Evolutionary conservation across 164 flowering plant genomes (phyloP).

Genomic region (Cinnamomum micranthum): DNA sequence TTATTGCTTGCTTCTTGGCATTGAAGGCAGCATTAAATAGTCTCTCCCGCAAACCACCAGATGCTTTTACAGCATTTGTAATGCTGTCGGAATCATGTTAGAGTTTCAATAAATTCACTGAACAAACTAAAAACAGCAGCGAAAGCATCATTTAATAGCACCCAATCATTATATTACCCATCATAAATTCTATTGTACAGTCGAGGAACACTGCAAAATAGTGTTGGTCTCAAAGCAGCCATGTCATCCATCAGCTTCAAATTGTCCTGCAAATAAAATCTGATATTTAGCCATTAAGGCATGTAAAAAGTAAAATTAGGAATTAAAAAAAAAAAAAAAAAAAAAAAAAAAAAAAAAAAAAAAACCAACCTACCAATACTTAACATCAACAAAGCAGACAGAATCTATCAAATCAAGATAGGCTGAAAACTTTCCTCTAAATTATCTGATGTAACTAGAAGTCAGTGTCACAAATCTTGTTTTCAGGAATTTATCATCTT

Average conservation of each 20-base stretch:
- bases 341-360: too few relatives aligned
- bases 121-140: conserved; percentile 2
- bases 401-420: too few relatives aligned
- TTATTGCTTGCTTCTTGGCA: conserved; percentile 86
- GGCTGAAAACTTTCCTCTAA: too few relatives aligned
- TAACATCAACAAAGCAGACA: too few relatives aligned
- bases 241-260: conserved; percentile 92
- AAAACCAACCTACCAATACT: too few relatives aligned
- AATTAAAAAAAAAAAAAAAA: too few relatives aligned
- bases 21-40: conserved; percentile 86
- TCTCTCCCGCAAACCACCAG: conserved; percentile 77
- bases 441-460: too few relatives aligned
- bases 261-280: conserved; percentile 62
- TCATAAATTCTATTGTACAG: conserved; percentile 85
- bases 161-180: conserved; percentile 31
- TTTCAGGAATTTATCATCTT: too few relatives aligned
- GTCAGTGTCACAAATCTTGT: too few relatives aligned
- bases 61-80: conserved; percentile 77
- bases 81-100: conserved; percentile 43
- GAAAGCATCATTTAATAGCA: conserved; percentile 5
- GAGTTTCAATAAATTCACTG: background rate
- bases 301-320: too few relatives aligned
- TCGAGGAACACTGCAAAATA: conserved; percentile 95
- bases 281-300: conserved; percentile 1
- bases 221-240: conserved; percentile 83